Evolutionary conservation across 1,284 basidiomycete species (phyloP).

Genomic region (Vanrija pseudolonga): DNA sequence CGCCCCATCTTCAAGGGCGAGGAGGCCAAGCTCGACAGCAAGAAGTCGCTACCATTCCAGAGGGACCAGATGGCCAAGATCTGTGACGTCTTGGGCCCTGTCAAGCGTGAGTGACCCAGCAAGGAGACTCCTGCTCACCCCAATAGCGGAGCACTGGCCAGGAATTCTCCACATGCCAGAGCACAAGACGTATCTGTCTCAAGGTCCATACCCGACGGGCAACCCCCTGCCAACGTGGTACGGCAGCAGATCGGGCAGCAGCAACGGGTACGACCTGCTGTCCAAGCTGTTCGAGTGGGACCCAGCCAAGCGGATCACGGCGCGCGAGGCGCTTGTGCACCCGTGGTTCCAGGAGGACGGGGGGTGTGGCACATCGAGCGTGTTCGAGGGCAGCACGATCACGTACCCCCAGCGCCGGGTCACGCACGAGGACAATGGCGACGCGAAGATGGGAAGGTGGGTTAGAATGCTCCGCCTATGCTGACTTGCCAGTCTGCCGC

Average conservation of each 20-base stretch:
- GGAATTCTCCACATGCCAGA: conserved; percentile 83
- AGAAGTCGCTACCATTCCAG: conserved; percentile 88
- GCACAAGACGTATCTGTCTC: conserved; percentile 72
- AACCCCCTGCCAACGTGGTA: conserved; percentile 62
- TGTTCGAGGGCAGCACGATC: conserved; percentile 46
- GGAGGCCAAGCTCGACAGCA: conserved; percentile 84
- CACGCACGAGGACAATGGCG: conserved; percentile 55
- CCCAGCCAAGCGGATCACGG: conserved; percentile 79
- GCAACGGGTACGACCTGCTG: conserved; percentile 74
- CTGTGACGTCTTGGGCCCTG: conserved; percentile 88
- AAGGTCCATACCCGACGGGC: conserved; percentile 56
- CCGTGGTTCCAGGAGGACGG: conserved; percentile 54
- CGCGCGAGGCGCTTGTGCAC: conserved; percentile 74
- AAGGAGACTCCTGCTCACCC: neutral
- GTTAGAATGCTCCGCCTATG: conserved; percentile 11
- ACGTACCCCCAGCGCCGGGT: conserved; percentile 53
- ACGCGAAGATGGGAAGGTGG: conserved; percentile 50
- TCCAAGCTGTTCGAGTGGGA: conserved; percentile 80
- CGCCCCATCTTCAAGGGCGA: conserved; percentile 99
- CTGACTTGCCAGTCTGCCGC: conserved; percentile 29
- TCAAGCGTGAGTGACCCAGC: conserved; percentile 59
- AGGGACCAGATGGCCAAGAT: conserved; percentile 92
- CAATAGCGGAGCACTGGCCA: conserved; percentile 75
- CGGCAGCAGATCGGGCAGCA: conserved; percentile 54
- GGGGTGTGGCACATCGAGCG: conserved; percentile 41